Base-by-base conservation (phyloP, 2,329 filamentous ascomycete species). In the Blastomyces gilchristii region DNA sequence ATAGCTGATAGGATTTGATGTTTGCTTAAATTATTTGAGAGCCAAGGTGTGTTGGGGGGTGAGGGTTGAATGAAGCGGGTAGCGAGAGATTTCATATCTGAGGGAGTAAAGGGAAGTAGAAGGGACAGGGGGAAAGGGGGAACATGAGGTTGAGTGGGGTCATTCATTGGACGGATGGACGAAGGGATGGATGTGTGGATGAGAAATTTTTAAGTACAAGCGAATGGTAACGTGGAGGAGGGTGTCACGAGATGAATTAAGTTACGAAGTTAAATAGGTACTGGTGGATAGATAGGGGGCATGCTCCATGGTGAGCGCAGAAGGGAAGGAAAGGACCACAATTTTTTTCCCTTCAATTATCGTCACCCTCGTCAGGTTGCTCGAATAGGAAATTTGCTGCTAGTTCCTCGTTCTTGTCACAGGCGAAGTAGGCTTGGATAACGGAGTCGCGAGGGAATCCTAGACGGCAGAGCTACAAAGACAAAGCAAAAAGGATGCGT, bases 381-480 rank as follows among this genome's bases (percentile, higher is more conserved):
- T 99, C 94, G 73, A 99, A 99, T 65, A 99, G 82, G 77, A 97
- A 97, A 79, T 99, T 99, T 67, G 94, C 94, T 0, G 94, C 94
- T 60, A 99, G 83, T 78, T 99, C 94, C 79, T 99, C 94, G 76
- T 99, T 97, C 84, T 97, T 99, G 78, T 99, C 94, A 77, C 94
- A 99, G 43, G 94, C 94, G 74, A 99, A 99, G 79, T 97, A 99
- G 34, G 94, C 94, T 79, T 99, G 93, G 69, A 97, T 96, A 60
- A 94, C 94, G 70, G 91, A 85, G 70, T 97, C 91, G 65, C 92
- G 87, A 70, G 93, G 87, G 75, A 99, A 99, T 45, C 94, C 94
- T 54, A 99, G 86, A 67, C 89, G 88, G 79, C 91, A 96, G 72
- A 99, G 82, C 90, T 96, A 67, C 60, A 49, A 6, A 49, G 7